Base-by-base conservation (phyloP, 2,329 filamentous ascomycete genomes). In the Aspergillus pseudoterreus region DNA sequence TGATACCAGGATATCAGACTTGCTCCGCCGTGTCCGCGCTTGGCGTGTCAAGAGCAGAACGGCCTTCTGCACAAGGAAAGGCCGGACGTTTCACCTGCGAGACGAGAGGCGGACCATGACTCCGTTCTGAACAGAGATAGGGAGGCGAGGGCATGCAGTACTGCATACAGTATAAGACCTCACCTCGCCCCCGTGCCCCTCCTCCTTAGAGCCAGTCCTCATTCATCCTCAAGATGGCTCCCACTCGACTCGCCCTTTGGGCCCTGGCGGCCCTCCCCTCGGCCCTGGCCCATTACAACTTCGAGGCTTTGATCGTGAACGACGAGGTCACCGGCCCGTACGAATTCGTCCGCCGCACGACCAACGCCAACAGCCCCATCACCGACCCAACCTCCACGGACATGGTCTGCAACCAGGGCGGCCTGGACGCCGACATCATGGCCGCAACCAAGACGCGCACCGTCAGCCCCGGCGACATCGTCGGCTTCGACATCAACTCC, bases 361-460 rank as follows among this genome's bases (percentile, higher is more conserved):
- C 45, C 44, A 51, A 51, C 38, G 30, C 44, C 49, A 51, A 51
- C 45, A 38, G 38, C 30, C 49, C 49, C 14, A 33, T 51, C 19
- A 39, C 27, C 1, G 44, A 51, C 15, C 21, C 45, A 15, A 47
- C 49, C n/a, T 51, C 49, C 1, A 14, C 15, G 27, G 49, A 51
- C 30, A 38, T 51, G 21, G 43, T 42, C 27, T 50, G 48, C 48
- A 50, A 50, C 35, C 17, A 36, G 19, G 48, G 48, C 10, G 48
- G 48, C 14, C 43, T 45, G 14, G 48, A 50, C 43, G 32, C 43
- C 19, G 48, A 50, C 48, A 38, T 46, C 35, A 36, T 50, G 19
- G 45, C 38, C n/a, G 49, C 38, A 6, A 51, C 49, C n/a, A 27
- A 36, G 9, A 51, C 38, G 3, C 24, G 22, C 27, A 27, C 30